Conservation (phyloP, 148 eudicot genomes). For the Rhododendron ferrugineum region DNA sequence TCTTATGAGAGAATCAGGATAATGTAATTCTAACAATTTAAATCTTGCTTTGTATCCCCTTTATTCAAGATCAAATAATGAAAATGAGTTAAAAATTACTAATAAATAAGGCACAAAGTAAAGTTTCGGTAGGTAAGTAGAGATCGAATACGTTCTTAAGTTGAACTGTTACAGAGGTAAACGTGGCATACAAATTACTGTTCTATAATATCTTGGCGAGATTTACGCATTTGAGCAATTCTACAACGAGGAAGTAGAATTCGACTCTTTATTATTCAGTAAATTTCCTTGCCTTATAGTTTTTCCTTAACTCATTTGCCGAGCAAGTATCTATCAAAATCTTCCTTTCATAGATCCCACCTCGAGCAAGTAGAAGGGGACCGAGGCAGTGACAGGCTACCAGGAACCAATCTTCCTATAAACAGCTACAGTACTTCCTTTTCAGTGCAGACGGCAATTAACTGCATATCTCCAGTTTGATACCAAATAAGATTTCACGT, state of each 20-base stretch:
- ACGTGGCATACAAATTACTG: no score
- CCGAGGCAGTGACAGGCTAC: background rate
- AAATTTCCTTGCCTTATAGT: no score
- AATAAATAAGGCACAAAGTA: no score
- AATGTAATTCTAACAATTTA: background rate
- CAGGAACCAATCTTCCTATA: background rate
- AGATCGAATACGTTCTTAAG: no score
- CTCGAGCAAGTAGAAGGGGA: background rate
- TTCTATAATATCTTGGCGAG: background rate
- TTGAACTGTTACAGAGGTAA: no score
- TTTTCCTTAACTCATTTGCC: background rate
- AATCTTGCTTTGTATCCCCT: background rate
- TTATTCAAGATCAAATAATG: background rate
- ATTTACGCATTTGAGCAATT: background rate
- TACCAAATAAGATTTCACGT: background rate
- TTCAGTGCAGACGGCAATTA: background rate
- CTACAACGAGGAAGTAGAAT: no score
- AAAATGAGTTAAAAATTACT: no score
- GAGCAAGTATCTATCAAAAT: background rate
- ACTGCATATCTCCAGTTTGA: background rate
- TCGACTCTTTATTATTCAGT: no score
- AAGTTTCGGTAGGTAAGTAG: no score
- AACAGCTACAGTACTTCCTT: background rate
- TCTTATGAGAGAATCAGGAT: background rate
- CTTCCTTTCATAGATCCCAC: background rate